Base-by-base conservation (phyloP, 345 rosid genomes). In the Ceriops decandra region DNA sequence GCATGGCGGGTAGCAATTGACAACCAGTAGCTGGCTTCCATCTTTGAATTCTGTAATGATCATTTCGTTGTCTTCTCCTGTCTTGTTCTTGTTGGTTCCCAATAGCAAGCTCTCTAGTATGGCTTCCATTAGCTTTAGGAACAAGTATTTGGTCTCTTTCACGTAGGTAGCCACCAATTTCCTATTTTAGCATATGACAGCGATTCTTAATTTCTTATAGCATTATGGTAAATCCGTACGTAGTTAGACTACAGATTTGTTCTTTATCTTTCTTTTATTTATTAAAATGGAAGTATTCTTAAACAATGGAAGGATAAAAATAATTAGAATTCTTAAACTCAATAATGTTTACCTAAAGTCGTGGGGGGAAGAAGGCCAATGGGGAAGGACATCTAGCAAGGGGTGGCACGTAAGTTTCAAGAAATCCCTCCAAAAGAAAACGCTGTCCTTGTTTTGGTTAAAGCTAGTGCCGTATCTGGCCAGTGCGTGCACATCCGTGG, bases 341-440 rank as follows among this genome's bases (percentile, higher is more conserved):
- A 38, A 38, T 38, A 9, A 54, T 19, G 13, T 49, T n/a, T 33
- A 93, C 98, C 96, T 86, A 73, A 85, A 82, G 63, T 90, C 97
- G 0, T 66, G 7, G n/a, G 98, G 98, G 66, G 90, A 82, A 68
- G 98, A 87, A 75, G 98, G 98, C 91, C 97, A 93, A 49, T 80
- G 82, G 71, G 82, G 86, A 72, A 87, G 86, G 56, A 71, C 75
- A 4, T 90, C 88, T 5, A 83, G 62, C 1, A 78, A 62, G 51
- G 98, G 98, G 53, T 87, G 74, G 54, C 91, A 90, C 57, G 59
- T 79, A 21, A 93, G 82, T 75, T 93, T 93, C 74, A 93, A 75
- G 81, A 93, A 90, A 67, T 93, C 98, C 81, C 97, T 86, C 98
- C 98, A 93, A 62, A 87, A 87, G 58, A 88, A 93, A 54, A 93